Base-by-base conservation (phyloP, 1,139 yeast genomes). In the Debaryomycetaceae sp. region DNA sequence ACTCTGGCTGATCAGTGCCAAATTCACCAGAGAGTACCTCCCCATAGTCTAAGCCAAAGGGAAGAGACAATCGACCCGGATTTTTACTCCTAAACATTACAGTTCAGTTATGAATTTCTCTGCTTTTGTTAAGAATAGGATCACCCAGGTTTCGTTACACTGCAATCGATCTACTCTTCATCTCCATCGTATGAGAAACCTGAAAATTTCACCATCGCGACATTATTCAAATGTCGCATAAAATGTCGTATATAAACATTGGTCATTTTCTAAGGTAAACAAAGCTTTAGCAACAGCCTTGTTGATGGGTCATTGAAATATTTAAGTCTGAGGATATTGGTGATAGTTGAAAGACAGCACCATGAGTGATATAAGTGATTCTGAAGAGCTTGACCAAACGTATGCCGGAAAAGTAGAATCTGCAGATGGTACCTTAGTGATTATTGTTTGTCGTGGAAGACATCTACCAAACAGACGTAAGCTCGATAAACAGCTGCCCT, bases 401-500 rank as follows among this genome's bases (percentile, higher is more conserved):
- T 13, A 23, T 4, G 13, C n/a, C 13, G 23, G 37, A 34, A 24
- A 45, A 30, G 68, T 71, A 2, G 70, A 63, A 24, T 56, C 76
- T 5, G 79, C 79, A 1, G 76, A 72, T 40, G 79, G 79, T 6
- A 72, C 78, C 1, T 57, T 75, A 33, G 73, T 74, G 14, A 63
- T 75, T 20, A 68, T 73, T 45, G 76, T 75, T 7, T 72, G 76
- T 44, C 63, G 83, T 45, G 88, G 85, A 3, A 80, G 78, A 55
- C 93, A 90, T 59, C 75, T 90, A 39, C 95, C 96, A 13, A 91
- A 90, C 62, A 69, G 91, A 49, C 72, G 93, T 38, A 87, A 84
- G 46, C 69, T 89, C 35, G 97, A 93, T 54, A 90, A 90, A 57
- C 97, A 90, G 63, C 85, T 88, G 49, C 97, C 97, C 0, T 89